phyloP scores from a whole-genome alignment of 768 basidiomycete genomes.

The Russula olivacea region DNA sequence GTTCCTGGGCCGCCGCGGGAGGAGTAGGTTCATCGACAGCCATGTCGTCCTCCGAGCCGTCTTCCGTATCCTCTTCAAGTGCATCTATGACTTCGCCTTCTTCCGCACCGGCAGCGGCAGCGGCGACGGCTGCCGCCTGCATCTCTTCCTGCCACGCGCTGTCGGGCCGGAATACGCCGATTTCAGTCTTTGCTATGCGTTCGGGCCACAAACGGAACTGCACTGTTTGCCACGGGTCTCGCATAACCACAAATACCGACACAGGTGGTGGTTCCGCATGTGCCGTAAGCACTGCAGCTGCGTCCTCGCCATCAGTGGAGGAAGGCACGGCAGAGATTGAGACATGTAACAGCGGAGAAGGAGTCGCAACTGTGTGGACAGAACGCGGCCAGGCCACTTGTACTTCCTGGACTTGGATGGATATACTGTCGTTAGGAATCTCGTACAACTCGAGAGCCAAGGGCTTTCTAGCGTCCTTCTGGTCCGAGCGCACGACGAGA shows the following conservation, averaged over 20 bases:
- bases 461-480: slow-evolving; percentile 9
- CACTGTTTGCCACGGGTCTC: slow-evolving; percentile 19
- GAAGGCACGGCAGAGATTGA: slow-evolving; percentile 18
- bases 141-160: slow-evolving; percentile 18
- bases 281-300: slow-evolving; percentile 9
- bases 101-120: not conserved
- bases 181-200: slow-evolving; percentile 16
- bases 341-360: slow-evolving; percentile 5
- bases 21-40: slow-evolving; percentile 3
- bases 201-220: slow-evolving; percentile 24
- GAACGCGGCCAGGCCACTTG: slow-evolving; percentile 15
- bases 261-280: slow-evolving; percentile 20
- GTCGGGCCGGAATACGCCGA: slow-evolving; percentile 15
- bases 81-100: slow-evolving; percentile 13
- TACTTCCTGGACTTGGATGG: not conserved
- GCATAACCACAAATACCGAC: slow-evolving; percentile 21
- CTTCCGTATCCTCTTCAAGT: not conserved
- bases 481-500: slow-evolving; percentile 22
- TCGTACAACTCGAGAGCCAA: slow-evolving; percentile 20
- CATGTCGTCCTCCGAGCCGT: slow-evolving; percentile 13
- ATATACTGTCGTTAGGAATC: slow-evolving; percentile 13
- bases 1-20: not conserved
- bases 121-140: slow-evolving; percentile 3
- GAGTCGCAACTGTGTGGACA: slow-evolving; percentile 17
- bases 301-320: slow-evolving; percentile 15